Base-by-base conservation (phyloP, 257 asterid species). In the Nicotiana sylvestris region DNA sequence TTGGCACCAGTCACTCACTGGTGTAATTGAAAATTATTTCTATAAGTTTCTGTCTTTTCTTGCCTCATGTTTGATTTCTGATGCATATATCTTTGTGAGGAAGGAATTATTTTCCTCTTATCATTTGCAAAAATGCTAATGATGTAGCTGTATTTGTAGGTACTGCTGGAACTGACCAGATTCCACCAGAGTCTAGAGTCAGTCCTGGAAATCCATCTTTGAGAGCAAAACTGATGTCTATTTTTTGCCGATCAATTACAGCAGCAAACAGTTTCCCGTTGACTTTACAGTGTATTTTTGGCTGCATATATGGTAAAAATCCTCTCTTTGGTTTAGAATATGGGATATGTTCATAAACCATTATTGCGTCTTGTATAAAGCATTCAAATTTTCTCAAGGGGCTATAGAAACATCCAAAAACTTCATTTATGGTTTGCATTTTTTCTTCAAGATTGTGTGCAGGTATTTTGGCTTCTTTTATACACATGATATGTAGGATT, bases 181-280 rank as follows among this genome's bases (percentile, higher is more conserved):
- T 89, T 80, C 86, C 94, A 81, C 93, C 94, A 80, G 98, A 96
- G 84, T 87, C 90, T 80, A 91, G 86, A 87, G 92, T 93, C 82
- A 86, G 80, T 67, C 94, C 97, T 25, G 98, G 89, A 84, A 92
- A 83, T 86, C 84, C 90, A 62, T 86, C 98, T 84, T 83, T 96
- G 86, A 91, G 94, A 89, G 90, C 89, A 87, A 88, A 87, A 88
- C 89, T 96, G 85, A 88, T 96, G 97, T 91, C 98, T 84, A 84
- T 91, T 49, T 94, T 96, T 87, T 94, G 97, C 89, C 95, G 97
- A 85, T 96, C 99, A 64, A 91, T 96, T 80, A 84, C 94, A 60
- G 97, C 99, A 49, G 97, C 99, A 46, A 96, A 94, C 85, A 88
- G 95, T 88, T 96, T 96, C 85, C 99, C 99, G 53, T 90, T 92